Evolutionary conservation across 495 filamentous ascomycete species (phyloP).

Genomic region (Podospora anserina): DNA sequence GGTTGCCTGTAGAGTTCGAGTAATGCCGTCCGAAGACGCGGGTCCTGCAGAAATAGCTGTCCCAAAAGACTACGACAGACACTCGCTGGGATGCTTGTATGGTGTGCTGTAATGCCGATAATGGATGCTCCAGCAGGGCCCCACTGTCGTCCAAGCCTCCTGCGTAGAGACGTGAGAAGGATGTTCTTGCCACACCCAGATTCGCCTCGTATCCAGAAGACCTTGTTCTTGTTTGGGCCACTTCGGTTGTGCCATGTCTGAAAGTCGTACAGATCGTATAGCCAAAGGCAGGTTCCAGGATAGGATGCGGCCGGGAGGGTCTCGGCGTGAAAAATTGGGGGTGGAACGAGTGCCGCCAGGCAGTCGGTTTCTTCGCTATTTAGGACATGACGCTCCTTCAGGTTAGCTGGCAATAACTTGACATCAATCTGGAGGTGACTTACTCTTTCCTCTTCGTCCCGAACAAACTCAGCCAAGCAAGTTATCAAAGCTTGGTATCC

Average conservation of each 20-base stretch:
- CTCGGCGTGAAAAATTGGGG: slow-evolving; percentile 15
- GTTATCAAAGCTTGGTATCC: slow-evolving; percentile 28
- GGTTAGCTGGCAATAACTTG: neutral
- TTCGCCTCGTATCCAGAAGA: slow-evolving; percentile 38
- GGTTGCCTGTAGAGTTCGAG: slow-evolving; percentile 22
- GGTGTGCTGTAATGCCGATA: slow-evolving; percentile 30
- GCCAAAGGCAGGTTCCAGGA: slow-evolving; percentile 38
- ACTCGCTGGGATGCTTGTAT: slow-evolving; percentile 22
- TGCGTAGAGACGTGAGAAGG: slow-evolving; percentile 30
- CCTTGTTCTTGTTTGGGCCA: slow-evolving; percentile 30
- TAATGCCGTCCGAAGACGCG: slow-evolving; percentile 29
- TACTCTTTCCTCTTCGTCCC: slow-evolving; percentile 26
- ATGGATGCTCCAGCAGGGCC: slow-evolving; percentile 29
- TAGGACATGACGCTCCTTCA: slow-evolving; percentile 22
- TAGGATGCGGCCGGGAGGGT: slow-evolving; percentile 27
- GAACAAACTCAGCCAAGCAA: slow-evolving; percentile 19
- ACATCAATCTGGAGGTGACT: slow-evolving; percentile 2
- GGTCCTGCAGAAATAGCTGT: slow-evolving; percentile 37
- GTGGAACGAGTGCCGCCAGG: slow-evolving; percentile 23
- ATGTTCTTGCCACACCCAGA: slow-evolving; percentile 38
- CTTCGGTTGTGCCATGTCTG: slow-evolving; percentile 37
- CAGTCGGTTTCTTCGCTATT: slow-evolving; percentile 31
- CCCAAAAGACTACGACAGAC: slow-evolving; percentile 37
- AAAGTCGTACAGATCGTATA: slow-evolving; percentile 38
- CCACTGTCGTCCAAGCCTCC: slow-evolving; percentile 34